Conservation (phyloP, 148 eudicot genomes). For the Camellia lanceoleosa region DNA sequence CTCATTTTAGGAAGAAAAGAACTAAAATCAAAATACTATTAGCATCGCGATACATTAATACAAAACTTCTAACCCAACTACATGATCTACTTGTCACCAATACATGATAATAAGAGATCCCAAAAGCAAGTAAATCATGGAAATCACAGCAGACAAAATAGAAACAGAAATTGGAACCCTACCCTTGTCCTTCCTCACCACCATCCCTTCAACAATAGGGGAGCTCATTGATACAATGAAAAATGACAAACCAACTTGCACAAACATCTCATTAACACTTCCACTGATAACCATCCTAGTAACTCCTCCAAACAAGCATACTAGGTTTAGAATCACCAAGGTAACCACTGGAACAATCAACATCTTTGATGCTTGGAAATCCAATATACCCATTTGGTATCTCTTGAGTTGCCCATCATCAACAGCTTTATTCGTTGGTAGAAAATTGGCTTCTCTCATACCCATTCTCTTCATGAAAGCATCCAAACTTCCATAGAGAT, state of each 20-base stretch:
- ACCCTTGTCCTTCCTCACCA: constrained; percentile 58
- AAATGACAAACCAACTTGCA: constrained; percentile 44
- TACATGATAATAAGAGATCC: constrained; percentile 29
- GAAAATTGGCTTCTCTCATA: constrained; percentile 37
- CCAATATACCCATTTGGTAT: constrained; percentile 44
- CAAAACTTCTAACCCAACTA: no score
- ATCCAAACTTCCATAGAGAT: constrained; percentile 41
- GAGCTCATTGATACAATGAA: constrained; percentile 36
- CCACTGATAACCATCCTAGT: constrained; percentile 4
- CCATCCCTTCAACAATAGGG: constrained; percentile 67
- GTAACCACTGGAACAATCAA: constrained; percentile 50
- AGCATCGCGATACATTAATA: no score
- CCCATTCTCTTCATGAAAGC: constrained; percentile 40
- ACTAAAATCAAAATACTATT: no score
- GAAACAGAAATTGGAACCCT: constrained; percentile 35
- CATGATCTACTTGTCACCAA: background rate
- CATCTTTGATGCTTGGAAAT: constrained; percentile 52
- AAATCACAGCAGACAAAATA: constrained; percentile 20
- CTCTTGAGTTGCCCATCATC: constrained; percentile 40
- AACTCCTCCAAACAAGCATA: constrained; percentile 40
- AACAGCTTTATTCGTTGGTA: constrained; percentile 56
- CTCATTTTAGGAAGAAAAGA: no score
- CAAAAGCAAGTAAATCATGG: constrained; percentile 23
- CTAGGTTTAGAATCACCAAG: constrained; percentile 39
- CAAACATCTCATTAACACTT: constrained; percentile 31